Base-by-base conservation (phyloP, 1,284 basidiomycete species). In the Irpex sp. region DNA sequence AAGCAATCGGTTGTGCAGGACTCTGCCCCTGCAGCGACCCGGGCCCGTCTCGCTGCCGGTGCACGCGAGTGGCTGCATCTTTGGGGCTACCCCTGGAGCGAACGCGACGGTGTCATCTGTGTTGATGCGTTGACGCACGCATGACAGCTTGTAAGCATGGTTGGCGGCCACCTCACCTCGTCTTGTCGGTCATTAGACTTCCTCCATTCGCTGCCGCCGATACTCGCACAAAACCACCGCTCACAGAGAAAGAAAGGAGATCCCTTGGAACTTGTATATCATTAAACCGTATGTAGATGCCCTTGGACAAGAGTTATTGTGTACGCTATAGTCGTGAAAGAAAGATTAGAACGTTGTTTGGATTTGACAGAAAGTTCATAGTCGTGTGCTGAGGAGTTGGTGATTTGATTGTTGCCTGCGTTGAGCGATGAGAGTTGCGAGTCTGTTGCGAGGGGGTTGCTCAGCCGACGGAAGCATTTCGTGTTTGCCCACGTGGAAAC, bases 41-140 rank as follows among this genome's bases (percentile, higher is more conserved):
- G 93, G 65, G 83, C 86, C 15, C 88, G 95, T 9, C 82, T 98
- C 9, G 92, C 89, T 3, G 85, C 89, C 1, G 92, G 92, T 15
- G 88, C 98, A 51, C 89, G 92, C 68, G 92, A 94, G 73, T 97
- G 92, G 86, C 78, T 98, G 57, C 90, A 93, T 69, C 87, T 91
- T 61, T 98, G 94, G 93, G 92, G 92, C 58, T 97, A 96, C 77
- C 93, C 96, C n/a, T 97, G 94, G 93, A 93, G 85, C 75, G 96
- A 98, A 75, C 85, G 88, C 11, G 93, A 93, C 68, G 96, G 96
- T 1, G 86, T 96, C 61, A 84, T 98, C 57, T 96, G 92, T 72
- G 87, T 97, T 58, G 96, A 98, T 75, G 79, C 89, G 36, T 77
- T 93, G 68, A 93, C 91, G 36, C 93, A 94, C 72, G 76, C 81